Conservation (phyloP, 2,329 filamentous ascomycete genomes). For the Stylonectria norvegica region DNA sequence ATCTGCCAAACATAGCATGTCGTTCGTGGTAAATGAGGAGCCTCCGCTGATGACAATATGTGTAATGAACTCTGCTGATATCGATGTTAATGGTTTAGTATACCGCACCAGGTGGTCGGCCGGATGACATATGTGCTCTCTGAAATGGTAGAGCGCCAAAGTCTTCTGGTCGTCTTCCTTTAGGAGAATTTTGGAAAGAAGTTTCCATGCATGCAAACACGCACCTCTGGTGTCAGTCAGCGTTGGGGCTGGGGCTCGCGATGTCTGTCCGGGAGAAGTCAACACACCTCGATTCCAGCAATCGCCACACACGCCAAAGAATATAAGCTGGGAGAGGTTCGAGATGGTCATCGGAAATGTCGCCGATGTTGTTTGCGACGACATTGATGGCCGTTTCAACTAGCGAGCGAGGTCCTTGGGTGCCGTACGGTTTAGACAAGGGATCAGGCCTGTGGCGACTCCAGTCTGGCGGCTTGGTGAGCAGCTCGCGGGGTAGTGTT, state of each 20-base stretch:
- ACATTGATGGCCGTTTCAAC: slow-evolving; percentile 38
- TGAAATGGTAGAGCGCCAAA: slow-evolving; percentile 37
- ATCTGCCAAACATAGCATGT: slow-evolving; percentile 39
- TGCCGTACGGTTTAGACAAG: slow-evolving; percentile 23
- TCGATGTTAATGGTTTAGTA: slow-evolving; percentile 35
- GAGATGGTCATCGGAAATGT: slow-evolving; percentile 33
- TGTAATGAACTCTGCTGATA: slow-evolving; percentile 38
- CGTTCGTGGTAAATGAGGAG: slow-evolving; percentile 34
- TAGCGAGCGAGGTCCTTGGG: slow-evolving; percentile 35
- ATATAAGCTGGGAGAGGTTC: slow-evolving; percentile 34
- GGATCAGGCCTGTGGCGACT: slow-evolving; percentile 31
- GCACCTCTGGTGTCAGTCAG: slow-evolving; percentile 27
- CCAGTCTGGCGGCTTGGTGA: slow-evolving; percentile 33
- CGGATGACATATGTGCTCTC: slow-evolving; percentile 39
- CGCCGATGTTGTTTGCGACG: slow-evolving; percentile 37
- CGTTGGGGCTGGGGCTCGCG: neutral
- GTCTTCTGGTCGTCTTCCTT: slow-evolving; percentile 32
- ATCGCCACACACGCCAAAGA: slow-evolving; percentile 38
- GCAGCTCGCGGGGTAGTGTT: slow-evolving; percentile 27
- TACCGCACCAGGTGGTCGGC: slow-evolving; percentile 34
- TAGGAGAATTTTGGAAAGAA: slow-evolving; percentile 35
- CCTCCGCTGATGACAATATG: slow-evolving; percentile 39
- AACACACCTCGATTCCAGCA: slow-evolving; percentile 38
- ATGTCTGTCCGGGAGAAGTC: neutral
- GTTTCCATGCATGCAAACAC: slow-evolving; percentile 40